Conservation (phyloP, 139 green algal genomes). For the Astrephomene gubernaculifera region DNA sequence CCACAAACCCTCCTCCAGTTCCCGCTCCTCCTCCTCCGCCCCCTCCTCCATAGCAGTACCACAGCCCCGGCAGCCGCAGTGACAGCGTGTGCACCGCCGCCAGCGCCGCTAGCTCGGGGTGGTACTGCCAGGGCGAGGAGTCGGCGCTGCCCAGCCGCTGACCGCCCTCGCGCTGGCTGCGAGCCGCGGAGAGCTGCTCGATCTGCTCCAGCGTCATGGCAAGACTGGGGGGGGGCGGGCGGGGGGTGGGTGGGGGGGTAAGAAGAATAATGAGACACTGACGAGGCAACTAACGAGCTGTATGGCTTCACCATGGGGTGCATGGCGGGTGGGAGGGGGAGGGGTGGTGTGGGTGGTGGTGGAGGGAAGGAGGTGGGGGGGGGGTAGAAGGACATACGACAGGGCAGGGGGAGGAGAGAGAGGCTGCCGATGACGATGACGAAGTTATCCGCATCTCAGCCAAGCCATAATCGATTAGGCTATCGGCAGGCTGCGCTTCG, state of each 20-base stretch:
- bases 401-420: neutral
- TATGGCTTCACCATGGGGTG: neutral
- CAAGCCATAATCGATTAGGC: too few relatives aligned
- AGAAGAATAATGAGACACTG: too few relatives aligned
- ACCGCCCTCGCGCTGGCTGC: constrained; percentile 49
- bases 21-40: too few relatives aligned
- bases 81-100: constrained; percentile 27
- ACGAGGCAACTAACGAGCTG: too few relatives aligned
- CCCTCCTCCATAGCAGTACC: neutral
- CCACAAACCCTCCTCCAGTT: too few relatives aligned
- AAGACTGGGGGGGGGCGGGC: constrained; percentile 22
- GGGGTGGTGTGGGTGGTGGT: neutral
- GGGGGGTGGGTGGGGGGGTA: too few relatives aligned
- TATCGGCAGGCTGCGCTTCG: too few relatives aligned
- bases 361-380: neutral
- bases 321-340: neutral
- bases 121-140: constrained; percentile 57
- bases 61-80: neutral
- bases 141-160: constrained; percentile 53
- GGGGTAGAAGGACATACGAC: neutral
- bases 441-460: neutral
- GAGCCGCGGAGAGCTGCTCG: constrained; percentile 50
- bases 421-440: too few relatives aligned
- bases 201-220: constrained; percentile 61
- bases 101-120: constrained; percentile 50